Base-by-base conservation (phyloP, 1,284 basidiomycete species). In the Retiboletus flavoniger region DNA sequence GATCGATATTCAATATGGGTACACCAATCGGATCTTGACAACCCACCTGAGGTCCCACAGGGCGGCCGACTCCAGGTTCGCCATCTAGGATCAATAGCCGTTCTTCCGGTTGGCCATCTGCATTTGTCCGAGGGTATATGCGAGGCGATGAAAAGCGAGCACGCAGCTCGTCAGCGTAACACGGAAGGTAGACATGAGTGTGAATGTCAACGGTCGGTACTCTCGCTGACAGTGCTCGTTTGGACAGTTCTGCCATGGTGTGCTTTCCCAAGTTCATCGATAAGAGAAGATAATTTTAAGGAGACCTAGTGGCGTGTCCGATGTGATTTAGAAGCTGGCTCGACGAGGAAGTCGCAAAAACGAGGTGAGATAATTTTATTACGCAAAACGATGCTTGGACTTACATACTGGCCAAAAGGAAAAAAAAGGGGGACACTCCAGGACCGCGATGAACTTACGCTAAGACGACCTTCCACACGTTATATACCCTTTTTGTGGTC, bases 121-220 rank as follows among this genome's bases (percentile, higher is more conserved):
- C 65, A 11, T 68, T 73, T 9, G 65, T 71, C 34, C 78, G 75
- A n/a, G 79, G 75, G 55, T 86, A 78, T 60, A 93, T 89, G 36
- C 85, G 79, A 32, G 91, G 91, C 3, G 82, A 86, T 19, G 71
- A 68, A 10, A 78, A 66, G 40, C 89, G 79, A 39, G 80, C 75
- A 42, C 87, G 80, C 43, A 91, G 73, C 51, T 88, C 72, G 1
- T 81, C 73, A 16, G 83, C 82, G 67, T 91, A 91, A 47, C 86
- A 80, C 8, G 88, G 84, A 26, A 91, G 80, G 66, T 92, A 93
- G 53, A 92, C 81, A 63, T 93, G 91, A 10, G 88, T 89, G 72
- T 93, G 90, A 28, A 93, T 75, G 72, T 92, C 90, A 47, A 93
- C 81, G 42, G 89, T 77, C 19, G 82, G 74, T 41, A 64, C 36